A percentile compares a stretch with the other conserved stretches of the same genome.
phyloP scores from a whole-genome alignment of 495 filamentous ascomycete genomes.

The Sphaerosporella brunnea region DNA sequence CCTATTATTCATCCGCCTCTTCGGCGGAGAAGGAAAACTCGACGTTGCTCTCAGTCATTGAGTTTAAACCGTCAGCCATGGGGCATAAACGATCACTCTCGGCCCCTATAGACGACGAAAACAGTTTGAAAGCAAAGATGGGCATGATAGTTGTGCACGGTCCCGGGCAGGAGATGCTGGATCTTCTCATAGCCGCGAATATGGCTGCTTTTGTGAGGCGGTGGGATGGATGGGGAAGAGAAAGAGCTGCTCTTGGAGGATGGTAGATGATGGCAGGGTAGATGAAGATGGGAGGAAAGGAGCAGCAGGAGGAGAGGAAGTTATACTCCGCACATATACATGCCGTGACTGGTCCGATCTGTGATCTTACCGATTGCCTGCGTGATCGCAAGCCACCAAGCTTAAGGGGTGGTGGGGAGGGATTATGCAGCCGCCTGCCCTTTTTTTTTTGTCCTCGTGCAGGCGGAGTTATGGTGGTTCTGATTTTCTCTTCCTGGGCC shows the following conservation, averaged over 20 bases:
- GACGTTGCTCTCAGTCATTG: slow-evolving; percentile 19
- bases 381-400: too few species aligned
- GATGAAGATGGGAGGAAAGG: too few species aligned
- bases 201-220: slow-evolving; percentile 84
- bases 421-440: too few species aligned
- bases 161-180: slow-evolving; percentile 88
- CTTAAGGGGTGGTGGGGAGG: too few species aligned
- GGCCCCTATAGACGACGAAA: too few species aligned
- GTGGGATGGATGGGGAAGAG: slow-evolving; percentile 42
- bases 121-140: slow-evolving; percentile 67
- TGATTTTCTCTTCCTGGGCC: too few species aligned
- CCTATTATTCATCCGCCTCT: background rate
- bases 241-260: slow-evolving; percentile 16
- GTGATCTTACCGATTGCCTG: too few species aligned
- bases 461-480: too few species aligned
- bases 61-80: slow-evolving; percentile 15
- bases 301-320: too few species aligned
- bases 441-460: too few species aligned
- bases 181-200: slow-evolving; percentile 79
- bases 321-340: too few species aligned
- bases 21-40: slow-evolving; percentile 8
- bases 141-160: slow-evolving; percentile 83
- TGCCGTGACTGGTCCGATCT: too few species aligned
- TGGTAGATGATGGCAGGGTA: slow-evolving; percentile 4
- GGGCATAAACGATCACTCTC: slow-evolving; percentile 32